Percentiles rank a stretch among this genome's conserved stretches.
Conservation (phyloP, 352 stramenopile species). For the Phytophthora syringae region DNA sequence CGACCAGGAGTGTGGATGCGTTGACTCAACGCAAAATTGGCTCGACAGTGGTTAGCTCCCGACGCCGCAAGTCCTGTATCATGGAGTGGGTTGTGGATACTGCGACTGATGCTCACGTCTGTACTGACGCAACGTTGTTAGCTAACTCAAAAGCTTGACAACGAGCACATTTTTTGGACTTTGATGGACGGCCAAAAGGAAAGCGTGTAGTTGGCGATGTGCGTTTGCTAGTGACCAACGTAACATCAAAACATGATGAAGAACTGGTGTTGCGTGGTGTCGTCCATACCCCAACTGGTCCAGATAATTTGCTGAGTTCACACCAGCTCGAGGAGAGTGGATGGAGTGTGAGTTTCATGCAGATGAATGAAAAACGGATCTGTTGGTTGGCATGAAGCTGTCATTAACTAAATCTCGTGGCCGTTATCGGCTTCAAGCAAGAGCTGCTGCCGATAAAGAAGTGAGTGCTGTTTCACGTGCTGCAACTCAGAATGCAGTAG, state of each 20-base stretch:
- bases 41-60: background rate
- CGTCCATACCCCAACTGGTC: background rate
- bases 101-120: background rate
- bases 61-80: background rate
- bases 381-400: background rate
- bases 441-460: conserved; percentile 2
- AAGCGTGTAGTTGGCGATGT: background rate
- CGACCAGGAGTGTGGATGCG: background rate
- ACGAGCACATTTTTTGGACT: background rate
- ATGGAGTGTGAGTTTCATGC: background rate
- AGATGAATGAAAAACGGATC: background rate
- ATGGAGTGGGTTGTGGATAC: background rate
- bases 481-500: too few species aligned
- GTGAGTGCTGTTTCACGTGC: background rate
- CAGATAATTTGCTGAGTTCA: conserved; percentile 1
- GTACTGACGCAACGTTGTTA: background rate
- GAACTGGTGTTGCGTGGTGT: background rate
- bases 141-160: background rate
- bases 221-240: background rate
- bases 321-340: background rate
- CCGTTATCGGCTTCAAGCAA: conserved; percentile 10
- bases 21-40: background rate
- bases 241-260: background rate
- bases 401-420: background rate
- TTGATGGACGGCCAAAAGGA: background rate